Percentiles rank a stretch among this genome's conserved stretches.
phyloP scores from a whole-genome alignment of 2,329 filamentous ascomycete genomes.

The Pseudopithomyces chartarum region DNA sequence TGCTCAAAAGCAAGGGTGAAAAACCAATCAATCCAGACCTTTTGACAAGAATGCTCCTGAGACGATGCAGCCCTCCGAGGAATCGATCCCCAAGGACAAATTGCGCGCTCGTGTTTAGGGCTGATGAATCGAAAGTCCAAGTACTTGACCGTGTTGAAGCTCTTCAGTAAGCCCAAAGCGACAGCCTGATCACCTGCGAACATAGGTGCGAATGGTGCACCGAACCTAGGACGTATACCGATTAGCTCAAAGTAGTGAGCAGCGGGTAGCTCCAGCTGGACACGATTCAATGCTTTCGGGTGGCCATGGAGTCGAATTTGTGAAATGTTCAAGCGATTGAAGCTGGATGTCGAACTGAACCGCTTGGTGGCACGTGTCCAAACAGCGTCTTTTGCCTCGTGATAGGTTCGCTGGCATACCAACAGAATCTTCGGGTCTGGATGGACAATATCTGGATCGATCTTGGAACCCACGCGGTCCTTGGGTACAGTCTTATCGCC shows the following conservation, averaged over 20 bases:
- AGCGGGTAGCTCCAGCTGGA: slow-evolving; percentile 20
- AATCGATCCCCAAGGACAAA: slow-evolving; percentile 16
- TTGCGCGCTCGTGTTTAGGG: slow-evolving; percentile 16
- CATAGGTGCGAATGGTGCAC: not conserved
- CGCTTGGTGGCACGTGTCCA: slow-evolving; percentile 11
- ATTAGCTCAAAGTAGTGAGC: slow-evolving; percentile 14
- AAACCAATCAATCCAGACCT: slow-evolving; percentile 21
- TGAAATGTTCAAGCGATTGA: not conserved
- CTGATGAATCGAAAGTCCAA: slow-evolving; percentile 28
- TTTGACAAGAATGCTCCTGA: slow-evolving; percentile 18
- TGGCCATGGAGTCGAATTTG: not conserved
- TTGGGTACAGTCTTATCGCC: slow-evolving; percentile 1
- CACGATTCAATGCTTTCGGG: slow-evolving; percentile 7
- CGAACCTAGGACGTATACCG: not conserved
- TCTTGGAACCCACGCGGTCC: not conserved
- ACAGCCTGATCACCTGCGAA: not conserved
- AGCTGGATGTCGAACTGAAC: not conserved
- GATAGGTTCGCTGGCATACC: slow-evolving; percentile 1
- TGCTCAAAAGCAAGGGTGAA: slow-evolving; percentile 10
- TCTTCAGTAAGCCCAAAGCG: not conserved
- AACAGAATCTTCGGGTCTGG: not conserved
- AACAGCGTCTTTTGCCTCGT: not conserved
- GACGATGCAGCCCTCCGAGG: too few species aligned
- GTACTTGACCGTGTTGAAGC: slow-evolving; percentile 1
- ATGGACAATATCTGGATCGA: slow-evolving; percentile 14